Percentiles rank a stretch among this genome's conserved stretches.
phyloP scores from a whole-genome alignment of 345 rosid species.

The Heritiera fomes region DNA sequence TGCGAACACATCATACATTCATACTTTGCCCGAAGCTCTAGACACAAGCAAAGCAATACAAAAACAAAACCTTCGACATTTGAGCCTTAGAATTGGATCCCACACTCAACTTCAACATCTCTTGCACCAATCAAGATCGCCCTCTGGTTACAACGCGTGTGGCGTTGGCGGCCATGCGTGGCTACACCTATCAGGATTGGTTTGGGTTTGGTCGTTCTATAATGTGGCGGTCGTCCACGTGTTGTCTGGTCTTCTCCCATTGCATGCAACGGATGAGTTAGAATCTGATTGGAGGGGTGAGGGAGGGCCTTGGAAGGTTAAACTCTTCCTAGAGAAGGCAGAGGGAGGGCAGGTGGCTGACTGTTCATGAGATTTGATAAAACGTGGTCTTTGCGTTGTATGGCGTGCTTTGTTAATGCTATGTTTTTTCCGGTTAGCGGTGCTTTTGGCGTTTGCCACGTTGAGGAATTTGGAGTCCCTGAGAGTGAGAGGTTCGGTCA shows the following conservation, averaged over 20 bases:
- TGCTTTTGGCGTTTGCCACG: slow-evolving; percentile 20
- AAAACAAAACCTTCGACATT: not conserved
- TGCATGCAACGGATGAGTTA: slow-evolving; percentile 57
- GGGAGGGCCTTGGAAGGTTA: not conserved
- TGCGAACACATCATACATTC: slow-evolving; percentile 27
- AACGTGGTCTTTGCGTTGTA: slow-evolving; percentile 22
- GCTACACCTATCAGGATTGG: slow-evolving; percentile 63
- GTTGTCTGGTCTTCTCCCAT: slow-evolving; percentile 9
- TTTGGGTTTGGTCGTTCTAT: slow-evolving; percentile 34
- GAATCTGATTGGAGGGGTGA: slow-evolving; percentile 30
- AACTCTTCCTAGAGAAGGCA: not conserved
- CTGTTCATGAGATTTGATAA: slow-evolving; percentile 2
- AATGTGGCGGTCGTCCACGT: slow-evolving; percentile 27
- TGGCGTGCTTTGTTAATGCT: slow-evolving; percentile 2
- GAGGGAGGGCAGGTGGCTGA: slow-evolving; percentile 9
- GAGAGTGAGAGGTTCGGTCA: not conserved
- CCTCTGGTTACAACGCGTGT: slow-evolving; percentile 56
- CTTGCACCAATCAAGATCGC: slow-evolving; percentile 37
- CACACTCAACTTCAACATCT: not conserved
- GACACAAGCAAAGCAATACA: no score
- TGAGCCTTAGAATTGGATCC: not conserved
- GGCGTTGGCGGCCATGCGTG: slow-evolving; percentile 73
- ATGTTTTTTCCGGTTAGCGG: not conserved
- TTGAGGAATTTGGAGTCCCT: not conserved
- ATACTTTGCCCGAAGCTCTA: not conserved